Conservation (phyloP, 78 protist species). For the Dictyostelium capitatum region DNA sequence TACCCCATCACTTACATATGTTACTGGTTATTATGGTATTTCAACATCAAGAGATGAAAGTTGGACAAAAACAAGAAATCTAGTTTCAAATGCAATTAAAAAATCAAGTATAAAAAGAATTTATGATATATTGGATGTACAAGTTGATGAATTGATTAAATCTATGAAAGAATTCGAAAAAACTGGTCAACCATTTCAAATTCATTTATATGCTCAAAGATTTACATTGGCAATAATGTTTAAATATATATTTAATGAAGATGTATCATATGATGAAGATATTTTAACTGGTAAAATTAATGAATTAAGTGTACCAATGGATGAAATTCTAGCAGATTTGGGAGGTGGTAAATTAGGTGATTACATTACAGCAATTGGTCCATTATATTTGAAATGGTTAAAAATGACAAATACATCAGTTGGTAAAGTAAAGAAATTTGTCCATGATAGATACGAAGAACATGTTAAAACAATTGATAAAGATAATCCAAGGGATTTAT, state of each 20-base stretch:
- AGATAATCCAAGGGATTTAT: background rate
- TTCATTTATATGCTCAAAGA: background rate
- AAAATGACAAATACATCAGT: background rate
- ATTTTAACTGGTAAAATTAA: background rate
- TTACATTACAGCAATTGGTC: background rate
- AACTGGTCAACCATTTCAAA: background rate
- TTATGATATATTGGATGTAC: background rate
- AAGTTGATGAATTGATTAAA: background rate
- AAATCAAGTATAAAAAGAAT: background rate
- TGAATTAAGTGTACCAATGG: background rate
- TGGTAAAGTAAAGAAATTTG: background rate
- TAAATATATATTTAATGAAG: slow-evolving; percentile 5
- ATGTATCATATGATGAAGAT: background rate
- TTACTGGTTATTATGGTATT: background rate
- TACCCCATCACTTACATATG: background rate
- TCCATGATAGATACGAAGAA: background rate
- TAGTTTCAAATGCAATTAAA: background rate
- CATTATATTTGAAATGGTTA: background rate
- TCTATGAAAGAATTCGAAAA: background rate
- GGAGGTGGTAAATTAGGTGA: background rate
- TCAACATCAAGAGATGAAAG: background rate
- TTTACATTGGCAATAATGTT: slow-evolving; percentile 15
- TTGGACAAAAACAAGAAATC: background rate
- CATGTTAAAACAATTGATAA: background rate
- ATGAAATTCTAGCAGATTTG: background rate